Evolutionary conservation across 2,329 filamentous ascomycete genomes (phyloP).

Genomic region (Ilyonectria robusta): DNA sequence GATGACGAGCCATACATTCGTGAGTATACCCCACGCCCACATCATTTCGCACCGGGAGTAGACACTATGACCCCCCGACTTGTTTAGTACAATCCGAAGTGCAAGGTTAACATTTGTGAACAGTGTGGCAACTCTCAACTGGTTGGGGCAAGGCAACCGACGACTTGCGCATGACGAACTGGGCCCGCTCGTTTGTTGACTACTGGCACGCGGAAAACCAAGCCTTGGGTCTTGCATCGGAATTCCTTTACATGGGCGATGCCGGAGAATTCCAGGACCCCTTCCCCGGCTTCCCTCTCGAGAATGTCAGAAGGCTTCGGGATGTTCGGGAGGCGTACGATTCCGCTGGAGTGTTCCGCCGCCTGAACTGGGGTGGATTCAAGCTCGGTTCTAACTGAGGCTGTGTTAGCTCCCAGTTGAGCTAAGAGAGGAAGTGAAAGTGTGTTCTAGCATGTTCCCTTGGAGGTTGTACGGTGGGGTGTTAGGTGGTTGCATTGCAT

Average conservation of each 20-base stretch:
- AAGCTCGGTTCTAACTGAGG: slow-evolving; percentile 13
- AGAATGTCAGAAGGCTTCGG: slow-evolving; percentile 5
- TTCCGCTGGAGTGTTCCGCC: slow-evolving; percentile 11
- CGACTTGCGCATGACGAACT: slow-evolving; percentile 53
- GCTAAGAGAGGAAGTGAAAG: background rate
- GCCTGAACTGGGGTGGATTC: slow-evolving; percentile 25
- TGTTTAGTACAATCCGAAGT: background rate
- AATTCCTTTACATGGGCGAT: slow-evolving; percentile 26
- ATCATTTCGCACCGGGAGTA: background rate
- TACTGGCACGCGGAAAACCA: slow-evolving; percentile 52
- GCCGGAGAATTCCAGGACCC: slow-evolving; percentile 26
- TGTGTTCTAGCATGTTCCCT: too few species aligned
- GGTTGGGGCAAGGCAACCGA: slow-evolving; percentile 54
- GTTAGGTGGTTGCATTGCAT: too few species aligned
- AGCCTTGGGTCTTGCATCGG: slow-evolving; percentile 32
- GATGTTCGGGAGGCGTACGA: slow-evolving; percentile 9
- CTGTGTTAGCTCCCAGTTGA: background rate
- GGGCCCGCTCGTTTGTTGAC: slow-evolving; percentile 49
- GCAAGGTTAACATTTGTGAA: slow-evolving; percentile 9
- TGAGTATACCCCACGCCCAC: background rate
- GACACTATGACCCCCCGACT: background rate
- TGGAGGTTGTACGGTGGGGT: too few species aligned
- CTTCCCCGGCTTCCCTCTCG: background rate
- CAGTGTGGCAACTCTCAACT: slow-evolving; percentile 57
- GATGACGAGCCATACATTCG: slow-evolving; percentile 22